Base-by-base conservation (phyloP, 1,284 basidiomycete genomes). In the Ceratobasidium sp. region DNA sequence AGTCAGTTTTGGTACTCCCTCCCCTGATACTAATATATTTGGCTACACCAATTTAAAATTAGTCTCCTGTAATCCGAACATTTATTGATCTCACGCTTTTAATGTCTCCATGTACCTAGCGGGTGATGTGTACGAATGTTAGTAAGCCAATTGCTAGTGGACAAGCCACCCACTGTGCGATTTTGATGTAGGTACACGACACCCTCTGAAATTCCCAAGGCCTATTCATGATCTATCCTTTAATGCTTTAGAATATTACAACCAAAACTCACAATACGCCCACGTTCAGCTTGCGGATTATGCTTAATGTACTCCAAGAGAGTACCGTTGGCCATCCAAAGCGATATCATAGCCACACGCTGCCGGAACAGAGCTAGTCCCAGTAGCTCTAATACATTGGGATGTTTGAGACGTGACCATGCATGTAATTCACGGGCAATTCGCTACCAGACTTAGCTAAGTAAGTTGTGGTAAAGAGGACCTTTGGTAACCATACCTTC, bases 131-230 rank as follows among this genome's bases (percentile, higher is more conserved):
- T 16, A 57, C 1, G 36, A 2, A 9, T 8, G 8, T 16, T 32
- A 16, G 12, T 57, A 6, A n/a, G 14, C 1, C 18, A 30, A 12
- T 26, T 26, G 3, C 14, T 2, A 18, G 9, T 9, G 3, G 18
- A 36, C 32, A n/a, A n/a, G n/a, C n/a, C n/a, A n/a, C n/a, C 18
- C 21, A 55, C 53, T 2, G 32, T 12, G 16, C n/a, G 16, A 6
- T 34, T 55, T 23, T 58, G n/a, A 36, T 58, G 55, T n/a, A 58
- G 26, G 55, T 58, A 58, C 12, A n/a, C 55, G 9, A 39, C 34
- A 1, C 55, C 55, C 16, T 58, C 55, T 1, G 55, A 36, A 21
- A 58, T 58, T 4, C 23, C 32, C 4, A 34, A 10, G 16, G 12
- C 28, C 53, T 55, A 30, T 32, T 32, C 4, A 16, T 18, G 3